Percentiles rank a stretch among this genome's conserved stretches.
Conservation (phyloP, 225 moss, liverwort and hornwort species). For the Thuidium tamariscinum region DNA sequence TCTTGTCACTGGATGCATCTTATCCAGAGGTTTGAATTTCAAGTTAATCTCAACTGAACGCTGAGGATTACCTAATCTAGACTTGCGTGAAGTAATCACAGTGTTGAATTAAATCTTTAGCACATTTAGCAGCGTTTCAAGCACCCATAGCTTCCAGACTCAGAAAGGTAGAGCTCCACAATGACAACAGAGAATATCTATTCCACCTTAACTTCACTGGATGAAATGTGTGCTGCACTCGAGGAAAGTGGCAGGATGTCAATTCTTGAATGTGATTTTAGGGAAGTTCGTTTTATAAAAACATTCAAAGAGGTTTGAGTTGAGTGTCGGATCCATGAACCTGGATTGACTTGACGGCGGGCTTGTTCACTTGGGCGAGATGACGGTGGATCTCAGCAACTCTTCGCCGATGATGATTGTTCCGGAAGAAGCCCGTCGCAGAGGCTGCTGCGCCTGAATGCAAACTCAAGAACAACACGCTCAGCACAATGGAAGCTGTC, state of each 20-base stretch:
- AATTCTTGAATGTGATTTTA: neutral
- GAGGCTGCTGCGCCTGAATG: neutral
- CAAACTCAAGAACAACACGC: neutral
- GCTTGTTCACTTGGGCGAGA: constrained; percentile 30
- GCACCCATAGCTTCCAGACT: neutral
- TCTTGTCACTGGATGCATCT: neutral
- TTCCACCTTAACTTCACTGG: no score
- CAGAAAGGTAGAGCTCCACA: neutral
- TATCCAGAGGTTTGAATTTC: neutral
- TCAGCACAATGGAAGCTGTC: neutral
- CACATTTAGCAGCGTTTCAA: neutral
- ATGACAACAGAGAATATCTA: neutral
- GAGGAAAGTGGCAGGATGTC: neutral
- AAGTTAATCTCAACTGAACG: neutral
- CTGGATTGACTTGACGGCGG: constrained; percentile 39
- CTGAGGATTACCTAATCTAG: neutral
- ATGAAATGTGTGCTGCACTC: neutral
- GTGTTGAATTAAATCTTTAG: neutral
- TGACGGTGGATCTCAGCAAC: constrained; percentile 25
- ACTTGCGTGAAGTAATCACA: neutral
- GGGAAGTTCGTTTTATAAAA: neutral
- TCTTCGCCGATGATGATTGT: neutral
- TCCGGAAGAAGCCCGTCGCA: neutral
- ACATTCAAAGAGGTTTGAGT: neutral
- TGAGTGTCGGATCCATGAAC: neutral